Conservation (phyloP, 768 basidiomycete species). For the Aureoboletus auriporus region DNA sequence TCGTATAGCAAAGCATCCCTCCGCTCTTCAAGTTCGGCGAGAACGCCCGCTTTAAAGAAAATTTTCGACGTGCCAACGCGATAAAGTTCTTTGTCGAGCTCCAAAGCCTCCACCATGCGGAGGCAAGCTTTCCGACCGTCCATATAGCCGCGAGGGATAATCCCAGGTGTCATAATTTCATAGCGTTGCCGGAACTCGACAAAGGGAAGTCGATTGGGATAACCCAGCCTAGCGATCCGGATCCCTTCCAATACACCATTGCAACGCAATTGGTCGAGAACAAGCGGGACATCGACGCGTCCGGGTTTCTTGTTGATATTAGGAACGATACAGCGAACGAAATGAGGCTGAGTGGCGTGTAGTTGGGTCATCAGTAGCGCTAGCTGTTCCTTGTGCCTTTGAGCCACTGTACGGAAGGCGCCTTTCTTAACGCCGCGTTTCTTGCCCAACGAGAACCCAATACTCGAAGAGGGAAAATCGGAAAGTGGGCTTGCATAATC, state of each 20-base stretch:
- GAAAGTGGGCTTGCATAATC: constrained; percentile 60
- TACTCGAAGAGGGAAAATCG: constrained; percentile 31
- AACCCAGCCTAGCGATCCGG: constrained; percentile 93
- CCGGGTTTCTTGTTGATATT: constrained; percentile 89
- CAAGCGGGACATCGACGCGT: constrained; percentile 87
- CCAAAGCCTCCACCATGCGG: constrained; percentile 84
- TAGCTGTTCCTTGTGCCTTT: constrained; percentile 95
- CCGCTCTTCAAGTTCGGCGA: constrained; percentile 93
- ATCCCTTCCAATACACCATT: constrained; percentile 99
- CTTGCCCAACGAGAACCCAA: constrained; percentile 45
- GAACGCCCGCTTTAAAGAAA: constrained; percentile 97
- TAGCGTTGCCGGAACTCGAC: constrained; percentile 97
- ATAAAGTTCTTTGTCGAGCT: constrained; percentile 80
- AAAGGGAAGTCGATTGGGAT: constrained; percentile 95
- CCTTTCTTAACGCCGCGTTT: constrained; percentile 87
- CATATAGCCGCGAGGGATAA: constrained; percentile 95
- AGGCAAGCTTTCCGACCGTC: constrained; percentile 93
- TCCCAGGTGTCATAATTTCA: constrained; percentile 90
- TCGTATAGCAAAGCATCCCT: constrained; percentile 86
- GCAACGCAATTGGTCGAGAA: constrained; percentile 93
- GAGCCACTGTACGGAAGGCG: constrained; percentile 93
- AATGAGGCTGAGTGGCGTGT: constrained; percentile 93
- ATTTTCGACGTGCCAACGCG: constrained; percentile 96
- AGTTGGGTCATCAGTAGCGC: constrained; percentile 88
- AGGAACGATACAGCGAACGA: constrained; percentile 97